Evolutionary conservation across 345 rosid genomes (phyloP).

Genomic region (Hibiscus syriacus): DNA sequence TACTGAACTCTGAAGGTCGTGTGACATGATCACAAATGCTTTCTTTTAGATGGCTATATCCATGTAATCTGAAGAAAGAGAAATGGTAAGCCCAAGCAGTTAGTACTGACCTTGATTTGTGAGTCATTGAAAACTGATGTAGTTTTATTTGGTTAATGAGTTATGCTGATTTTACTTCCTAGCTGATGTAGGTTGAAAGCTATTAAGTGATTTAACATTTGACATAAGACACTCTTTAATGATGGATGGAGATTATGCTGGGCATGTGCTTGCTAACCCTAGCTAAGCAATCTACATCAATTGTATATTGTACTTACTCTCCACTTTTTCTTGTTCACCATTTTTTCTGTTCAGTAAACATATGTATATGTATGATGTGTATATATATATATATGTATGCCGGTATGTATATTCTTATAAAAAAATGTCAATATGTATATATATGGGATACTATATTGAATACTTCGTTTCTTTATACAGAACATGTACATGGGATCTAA

Average conservation of each 20-base stretch:
- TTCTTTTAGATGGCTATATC: neutral
- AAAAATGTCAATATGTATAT: neutral
- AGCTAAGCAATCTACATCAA: neutral
- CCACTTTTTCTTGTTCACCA: too few relatives aligned
- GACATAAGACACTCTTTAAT: neutral
- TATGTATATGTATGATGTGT: too few relatives aligned
- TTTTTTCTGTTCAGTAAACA: too few relatives aligned
- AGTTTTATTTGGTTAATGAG: neutral
- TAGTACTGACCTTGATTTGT: neutral
- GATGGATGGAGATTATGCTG: neutral
- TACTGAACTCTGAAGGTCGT: neutral
- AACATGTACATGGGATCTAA: neutral
- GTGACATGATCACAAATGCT: neutral
- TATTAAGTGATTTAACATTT: neutral
- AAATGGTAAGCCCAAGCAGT: neutral
- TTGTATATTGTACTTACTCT: neutral
- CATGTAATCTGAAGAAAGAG: neutral
- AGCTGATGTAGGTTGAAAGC: neutral
- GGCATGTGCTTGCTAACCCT: neutral
- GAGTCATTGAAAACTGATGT: neutral
- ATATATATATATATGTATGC: too few relatives aligned
- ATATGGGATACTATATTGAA: neutral
- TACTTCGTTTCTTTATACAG: neutral
- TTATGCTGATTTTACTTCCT: neutral
- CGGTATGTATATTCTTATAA: too few relatives aligned